phyloP scores from a whole-genome alignment of 164 flowering plant genomes.

The Chimonanthus praecox region DNA sequence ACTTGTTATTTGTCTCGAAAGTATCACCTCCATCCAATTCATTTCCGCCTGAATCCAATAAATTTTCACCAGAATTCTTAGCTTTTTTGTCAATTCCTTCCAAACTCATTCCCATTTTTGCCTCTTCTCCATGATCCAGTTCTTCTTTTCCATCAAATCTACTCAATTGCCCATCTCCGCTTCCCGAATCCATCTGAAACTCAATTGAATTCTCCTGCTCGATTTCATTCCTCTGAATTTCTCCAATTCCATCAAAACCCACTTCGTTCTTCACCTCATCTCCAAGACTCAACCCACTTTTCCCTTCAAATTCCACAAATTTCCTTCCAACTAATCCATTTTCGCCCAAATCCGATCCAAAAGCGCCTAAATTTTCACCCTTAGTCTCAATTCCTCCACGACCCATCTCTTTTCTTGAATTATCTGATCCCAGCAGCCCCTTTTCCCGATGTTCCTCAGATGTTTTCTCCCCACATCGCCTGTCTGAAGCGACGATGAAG shows the following conservation, averaged over 20 bases:
- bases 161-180: slow-evolving; percentile 30
- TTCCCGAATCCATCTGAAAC: slow-evolving; percentile 49
- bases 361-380: background rate
- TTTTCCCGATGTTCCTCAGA: slow-evolving; percentile 24
- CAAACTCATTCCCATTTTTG: slow-evolving; percentile 18
- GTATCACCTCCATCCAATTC: slow-evolving; percentile 5
- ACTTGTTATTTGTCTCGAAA: slow-evolving; percentile 7
- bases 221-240: slow-evolving; percentile 1
- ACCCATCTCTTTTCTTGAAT: background rate
- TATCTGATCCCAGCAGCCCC: slow-evolving; percentile 7
- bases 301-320: background rate
- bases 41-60: background rate
- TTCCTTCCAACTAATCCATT: background rate
- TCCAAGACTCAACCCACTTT: background rate
- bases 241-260: slow-evolving; percentile 20
- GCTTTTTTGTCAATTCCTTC: slow-evolving; percentile 4
- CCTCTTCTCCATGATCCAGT: slow-evolving; percentile 24
- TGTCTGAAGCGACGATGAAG: slow-evolving; percentile 44
- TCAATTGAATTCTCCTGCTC: slow-evolving; percentile 25
- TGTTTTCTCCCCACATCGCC: slow-evolving; percentile 16
- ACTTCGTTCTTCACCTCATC: slow-evolving; percentile 2
- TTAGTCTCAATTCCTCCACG: background rate
- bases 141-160: slow-evolving; percentile 25
- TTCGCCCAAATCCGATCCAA: background rate
- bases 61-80: slow-evolving; percentile 13